Conservation (phyloP, 2,329 filamentous ascomycete genomes). For the Tolypocladium paradoxum region DNA sequence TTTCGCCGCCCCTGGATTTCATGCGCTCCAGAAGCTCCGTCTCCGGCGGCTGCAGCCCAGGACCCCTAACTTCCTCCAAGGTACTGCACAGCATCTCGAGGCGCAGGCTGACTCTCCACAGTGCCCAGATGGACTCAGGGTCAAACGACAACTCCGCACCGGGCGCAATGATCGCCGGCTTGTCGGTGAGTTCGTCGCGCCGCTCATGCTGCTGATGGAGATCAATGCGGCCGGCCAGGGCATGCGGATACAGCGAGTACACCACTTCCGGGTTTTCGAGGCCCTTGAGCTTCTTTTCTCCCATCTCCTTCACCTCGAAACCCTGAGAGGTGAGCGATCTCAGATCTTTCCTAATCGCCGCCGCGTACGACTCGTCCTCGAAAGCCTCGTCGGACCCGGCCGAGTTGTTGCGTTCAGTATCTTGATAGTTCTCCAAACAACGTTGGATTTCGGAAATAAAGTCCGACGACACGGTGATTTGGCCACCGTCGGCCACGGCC, state of each 20-base stretch:
- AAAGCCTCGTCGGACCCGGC: constrained; percentile 57
- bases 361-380: constrained; percentile 63
- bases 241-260: constrained; percentile 89
- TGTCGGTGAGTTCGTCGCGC: constrained; percentile 33
- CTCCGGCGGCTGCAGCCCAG: constrained; percentile 65
- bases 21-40: constrained; percentile 67
- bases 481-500: constrained; percentile 86
- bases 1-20: constrained; percentile 61
- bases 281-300: constrained; percentile 89
- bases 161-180: constrained; percentile 50
- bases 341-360: constrained; percentile 76
- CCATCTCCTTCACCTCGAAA: constrained; percentile 94
- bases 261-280: constrained; percentile 95
- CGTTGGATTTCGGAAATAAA: constrained; percentile 94
- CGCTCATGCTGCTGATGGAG: constrained; percentile 47
- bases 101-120: constrained; percentile 82
- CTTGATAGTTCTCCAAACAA: constrained; percentile 79
- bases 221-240: constrained; percentile 68
- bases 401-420: constrained; percentile 62
- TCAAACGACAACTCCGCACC: constrained; percentile 65
- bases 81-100: constrained; percentile 89
- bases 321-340: constrained; percentile 80
- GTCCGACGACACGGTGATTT: constrained; percentile 93
- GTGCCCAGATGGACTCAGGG: constrained; percentile 73
- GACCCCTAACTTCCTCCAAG: constrained; percentile 59